Percentiles rank a stretch among this genome's conserved stretches.
phyloP scores from a whole-genome alignment of 192 early-diverging fungal genomes.

The Coemansia sp. region DNA sequence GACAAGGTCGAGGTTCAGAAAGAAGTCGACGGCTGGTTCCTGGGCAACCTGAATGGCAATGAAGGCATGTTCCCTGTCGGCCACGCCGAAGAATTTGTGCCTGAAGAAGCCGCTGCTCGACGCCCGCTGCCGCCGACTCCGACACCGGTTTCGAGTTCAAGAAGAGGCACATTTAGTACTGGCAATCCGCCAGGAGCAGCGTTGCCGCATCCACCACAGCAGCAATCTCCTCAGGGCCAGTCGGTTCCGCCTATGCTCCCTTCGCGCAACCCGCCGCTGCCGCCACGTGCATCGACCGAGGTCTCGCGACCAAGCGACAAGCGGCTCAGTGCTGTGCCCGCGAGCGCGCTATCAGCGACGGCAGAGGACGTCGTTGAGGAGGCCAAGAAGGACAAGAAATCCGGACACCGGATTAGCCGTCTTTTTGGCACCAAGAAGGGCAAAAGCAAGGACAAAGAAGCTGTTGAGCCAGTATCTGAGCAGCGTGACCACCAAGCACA shows the following conservation, averaged over 20 bases:
- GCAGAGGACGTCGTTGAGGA: slow-evolving; percentile 25
- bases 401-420: slow-evolving; percentile 46
- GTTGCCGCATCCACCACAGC: slow-evolving; percentile 9
- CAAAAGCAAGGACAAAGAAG: slow-evolving; percentile 33
- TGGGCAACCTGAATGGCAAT: slow-evolving; percentile 64
- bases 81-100: slow-evolving; percentile 39
- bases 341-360: neutral
- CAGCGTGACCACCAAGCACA: neutral
- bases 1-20: slow-evolving; percentile 62
- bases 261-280: slow-evolving; percentile 32
- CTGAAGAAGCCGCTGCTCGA: slow-evolving; percentile 7
- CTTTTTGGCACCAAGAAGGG: slow-evolving; percentile 48
- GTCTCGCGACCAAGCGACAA: neutral
- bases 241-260: slow-evolving; percentile 24
- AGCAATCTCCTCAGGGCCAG: slow-evolving; percentile 5
- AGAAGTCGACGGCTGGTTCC: slow-evolving; percentile 65
- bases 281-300: slow-evolving; percentile 25
- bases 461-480: neutral
- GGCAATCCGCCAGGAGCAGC: slow-evolving; percentile 19
- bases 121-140: slow-evolving; percentile 46
- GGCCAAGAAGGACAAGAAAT: slow-evolving; percentile 47
- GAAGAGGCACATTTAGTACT: slow-evolving; percentile 11
- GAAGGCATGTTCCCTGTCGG: slow-evolving; percentile 67
- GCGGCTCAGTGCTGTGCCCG: slow-evolving; percentile 8
- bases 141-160: slow-evolving; percentile 10